Evolutionary conservation across 2,329 filamentous ascomycete genomes (phyloP).

Genomic region (Sarocladiaceae sp.): DNA sequence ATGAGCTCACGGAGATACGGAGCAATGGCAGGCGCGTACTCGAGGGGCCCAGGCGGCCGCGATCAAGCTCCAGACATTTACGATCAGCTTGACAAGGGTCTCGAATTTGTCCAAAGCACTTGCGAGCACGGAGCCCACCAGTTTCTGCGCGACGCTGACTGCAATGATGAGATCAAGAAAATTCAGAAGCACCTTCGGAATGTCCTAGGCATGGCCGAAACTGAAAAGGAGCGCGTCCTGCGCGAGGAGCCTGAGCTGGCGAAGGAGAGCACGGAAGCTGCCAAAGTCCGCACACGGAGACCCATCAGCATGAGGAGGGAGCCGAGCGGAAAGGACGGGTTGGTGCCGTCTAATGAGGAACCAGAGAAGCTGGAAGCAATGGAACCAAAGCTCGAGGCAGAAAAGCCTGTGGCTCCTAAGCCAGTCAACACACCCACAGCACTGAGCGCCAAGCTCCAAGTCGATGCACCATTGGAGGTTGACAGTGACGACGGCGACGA

Average conservation of each 20-base stretch:
- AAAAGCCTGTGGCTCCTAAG: slow-evolving; percentile 1
- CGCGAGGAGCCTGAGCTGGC: slow-evolving; percentile 46
- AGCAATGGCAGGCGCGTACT: slow-evolving; percentile 16
- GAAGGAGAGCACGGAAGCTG: slow-evolving; percentile 32
- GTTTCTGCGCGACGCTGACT: slow-evolving; percentile 83
- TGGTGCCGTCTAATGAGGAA: slow-evolving; percentile 18
- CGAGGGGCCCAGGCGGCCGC: slow-evolving; percentile 20
- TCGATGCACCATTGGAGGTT: slow-evolving; percentile 21
- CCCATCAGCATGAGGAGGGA: slow-evolving; percentile 51
- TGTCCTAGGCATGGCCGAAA: slow-evolving; percentile 56
- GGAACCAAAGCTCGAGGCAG: slow-evolving; percentile 17
- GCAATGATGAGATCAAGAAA: slow-evolving; percentile 68
- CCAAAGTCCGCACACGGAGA: slow-evolving; percentile 44
- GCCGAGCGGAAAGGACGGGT: slow-evolving; percentile 22
- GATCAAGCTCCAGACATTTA: slow-evolving; percentile 45
- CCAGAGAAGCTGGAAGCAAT: slow-evolving; percentile 11
- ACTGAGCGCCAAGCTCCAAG: slow-evolving; percentile 21
- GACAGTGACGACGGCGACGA: slow-evolving; percentile 36
- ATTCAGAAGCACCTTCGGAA: slow-evolving; percentile 62
- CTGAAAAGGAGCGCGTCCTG: slow-evolving; percentile 53
- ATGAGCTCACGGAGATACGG: slow-evolving; percentile 33
- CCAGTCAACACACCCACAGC: slow-evolving; percentile 15
- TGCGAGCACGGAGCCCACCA: slow-evolving; percentile 87
- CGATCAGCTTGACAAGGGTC: slow-evolving; percentile 70
- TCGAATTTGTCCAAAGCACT: slow-evolving; percentile 75